phyloP scores from a whole-genome alignment of 78 protist genomes.

The slime mould (Dictyostelium discoideum) region DNA sequence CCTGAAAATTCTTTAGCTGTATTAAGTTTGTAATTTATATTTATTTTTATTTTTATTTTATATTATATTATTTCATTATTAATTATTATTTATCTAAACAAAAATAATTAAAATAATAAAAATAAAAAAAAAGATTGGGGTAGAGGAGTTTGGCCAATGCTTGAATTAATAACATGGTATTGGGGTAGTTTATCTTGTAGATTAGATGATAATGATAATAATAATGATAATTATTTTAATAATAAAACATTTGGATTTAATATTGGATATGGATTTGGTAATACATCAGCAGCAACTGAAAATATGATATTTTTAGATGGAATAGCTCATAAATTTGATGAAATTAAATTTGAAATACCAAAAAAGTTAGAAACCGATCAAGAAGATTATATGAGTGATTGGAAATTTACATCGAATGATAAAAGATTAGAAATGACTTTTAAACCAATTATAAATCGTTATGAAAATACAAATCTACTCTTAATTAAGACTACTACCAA shows the following conservation, averaged over 20 bases:
- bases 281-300: not conserved
- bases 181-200: not conserved
- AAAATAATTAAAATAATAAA: too few relatives aligned
- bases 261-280: conserved; percentile 33
- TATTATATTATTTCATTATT: too few relatives aligned
- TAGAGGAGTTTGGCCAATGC: conserved; percentile 9
- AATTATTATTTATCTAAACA: too few relatives aligned
- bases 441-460: conserved; percentile 13
- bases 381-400: not conserved
- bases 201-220: not conserved
- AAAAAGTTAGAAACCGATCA: not conserved
- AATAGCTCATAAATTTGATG: conserved; percentile 1
- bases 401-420: conserved; percentile 7
- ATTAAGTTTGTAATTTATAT: not conserved
- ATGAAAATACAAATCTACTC: not conserved
- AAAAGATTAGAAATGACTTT: conserved; percentile 3
- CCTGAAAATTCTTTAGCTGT: not conserved
- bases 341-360: not conserved
- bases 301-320: conserved; percentile 12
- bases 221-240: too few relatives aligned
- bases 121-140: conserved; percentile 1
- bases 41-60: not conserved
- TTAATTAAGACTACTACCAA: not conserved
- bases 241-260: conserved; percentile 18
- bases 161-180: not conserved